These are phyloP conservation scores for Gossypium gossypioides DNA, from an alignment of 441 rosid species.

Conservation along the genomic window DNA sequence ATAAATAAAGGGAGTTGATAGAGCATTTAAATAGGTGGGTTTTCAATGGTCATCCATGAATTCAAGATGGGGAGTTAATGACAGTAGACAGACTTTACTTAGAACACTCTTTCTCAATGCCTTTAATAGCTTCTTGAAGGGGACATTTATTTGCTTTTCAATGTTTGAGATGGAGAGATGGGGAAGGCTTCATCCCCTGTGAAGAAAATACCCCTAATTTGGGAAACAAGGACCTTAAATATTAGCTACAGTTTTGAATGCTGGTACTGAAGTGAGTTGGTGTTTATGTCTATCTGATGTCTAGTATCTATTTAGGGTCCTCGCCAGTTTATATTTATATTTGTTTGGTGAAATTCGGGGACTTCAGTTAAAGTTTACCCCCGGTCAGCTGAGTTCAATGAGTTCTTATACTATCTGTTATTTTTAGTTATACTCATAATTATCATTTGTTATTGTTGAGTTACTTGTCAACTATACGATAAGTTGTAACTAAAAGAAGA, in stretches of 20 bases:
- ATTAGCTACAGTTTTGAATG: conserved; percentile 11
- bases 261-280: conserved; percentile 9
- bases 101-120: conserved; percentile 13
- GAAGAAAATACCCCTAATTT: background rate
- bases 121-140: conserved; percentile 12
- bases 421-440: too few species aligned
- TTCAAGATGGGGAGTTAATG: conserved; percentile 38
- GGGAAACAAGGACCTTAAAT: background rate
- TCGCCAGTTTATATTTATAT: conserved; percentile 26
- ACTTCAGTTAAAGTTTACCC: too few species aligned
- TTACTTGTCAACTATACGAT: too few species aligned
- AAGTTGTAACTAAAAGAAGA: too few species aligned
- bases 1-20: conserved; percentile 39
- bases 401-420: too few species aligned
- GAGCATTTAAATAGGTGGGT: conserved; percentile 31
- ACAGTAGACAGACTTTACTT: conserved; percentile 39
- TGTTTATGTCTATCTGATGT: conserved; percentile 22
- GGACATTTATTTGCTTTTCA: background rate
- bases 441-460: too few species aligned
- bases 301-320: conserved; percentile 26
- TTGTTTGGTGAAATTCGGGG: background rate
- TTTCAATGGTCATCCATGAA: conserved; percentile 35
- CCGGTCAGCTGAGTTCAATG: too few species aligned
- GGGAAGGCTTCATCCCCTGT: background rate
- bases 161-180: background rate